phyloP scores from a whole-genome alignment of 2,329 filamentous ascomycete species.

The Leptographium procerum region DNA sequence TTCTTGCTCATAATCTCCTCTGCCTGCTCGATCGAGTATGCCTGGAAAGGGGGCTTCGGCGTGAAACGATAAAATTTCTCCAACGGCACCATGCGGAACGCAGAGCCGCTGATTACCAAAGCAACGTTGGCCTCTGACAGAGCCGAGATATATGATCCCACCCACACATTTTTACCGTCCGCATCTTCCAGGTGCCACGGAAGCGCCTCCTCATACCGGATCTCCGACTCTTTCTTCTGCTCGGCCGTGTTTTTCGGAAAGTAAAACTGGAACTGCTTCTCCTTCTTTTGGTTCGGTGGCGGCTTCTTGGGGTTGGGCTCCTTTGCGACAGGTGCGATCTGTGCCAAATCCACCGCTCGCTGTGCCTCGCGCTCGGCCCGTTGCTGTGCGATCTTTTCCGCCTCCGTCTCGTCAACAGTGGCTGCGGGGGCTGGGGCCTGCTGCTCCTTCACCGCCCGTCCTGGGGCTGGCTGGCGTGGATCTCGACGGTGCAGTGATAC shows the following conservation, averaged over 20 bases:
- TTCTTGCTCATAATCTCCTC: conserved; percentile 76
- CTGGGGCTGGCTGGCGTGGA: conserved; percentile 56
- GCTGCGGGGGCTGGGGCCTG: conserved; percentile 21
- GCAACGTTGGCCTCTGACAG: conserved; percentile 79
- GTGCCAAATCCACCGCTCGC: conserved; percentile 75
- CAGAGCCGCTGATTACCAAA: conserved; percentile 56
- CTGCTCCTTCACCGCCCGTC: conserved; percentile 52
- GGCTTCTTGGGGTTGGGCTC: conserved; percentile 34
- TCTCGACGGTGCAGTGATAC: conserved; percentile 84
- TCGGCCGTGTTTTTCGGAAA: conserved; percentile 71
- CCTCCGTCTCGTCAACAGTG: conserved; percentile 43
- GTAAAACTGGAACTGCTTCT: conserved; percentile 70
- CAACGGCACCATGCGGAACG: conserved; percentile 76
- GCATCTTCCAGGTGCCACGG: conserved; percentile 97
- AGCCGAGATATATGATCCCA: conserved; percentile 80
- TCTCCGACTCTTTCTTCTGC: conserved; percentile 59
- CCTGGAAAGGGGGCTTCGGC: conserved; percentile 67
- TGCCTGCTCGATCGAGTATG: conserved; percentile 70
- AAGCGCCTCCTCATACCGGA: conserved; percentile 86
- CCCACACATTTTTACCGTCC: conserved; percentile 89
- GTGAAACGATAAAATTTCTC: conserved; percentile 94
- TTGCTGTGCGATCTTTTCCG: conserved; percentile 54
- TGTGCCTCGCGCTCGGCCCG: conserved; percentile 77
- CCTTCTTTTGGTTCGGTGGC: conserved; percentile 50
- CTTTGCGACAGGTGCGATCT: conserved; percentile 76